phyloP scores from a whole-genome alignment of 768 basidiomycete genomes.

The Pholiota conissans region DNA sequence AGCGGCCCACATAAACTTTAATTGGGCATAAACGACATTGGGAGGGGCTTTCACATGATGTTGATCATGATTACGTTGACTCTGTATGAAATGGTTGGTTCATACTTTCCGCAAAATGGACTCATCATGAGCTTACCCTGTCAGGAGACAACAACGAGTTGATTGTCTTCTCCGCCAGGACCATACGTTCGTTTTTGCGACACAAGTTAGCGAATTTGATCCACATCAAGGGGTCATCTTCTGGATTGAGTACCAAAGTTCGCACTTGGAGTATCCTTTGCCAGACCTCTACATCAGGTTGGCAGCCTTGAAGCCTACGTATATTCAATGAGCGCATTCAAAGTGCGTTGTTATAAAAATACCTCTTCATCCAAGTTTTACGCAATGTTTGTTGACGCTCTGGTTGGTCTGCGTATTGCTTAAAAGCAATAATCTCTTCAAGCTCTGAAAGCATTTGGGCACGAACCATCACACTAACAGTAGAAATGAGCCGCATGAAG shows the following conservation, averaged over 20 bases:
- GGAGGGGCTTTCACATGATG: conserved; percentile 80
- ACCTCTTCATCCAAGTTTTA: conserved; percentile 98
- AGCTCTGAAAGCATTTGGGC: conserved; percentile 98
- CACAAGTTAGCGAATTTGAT: conserved; percentile 98
- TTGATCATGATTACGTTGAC: conserved; percentile 50
- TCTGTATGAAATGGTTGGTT: conserved; percentile 17
- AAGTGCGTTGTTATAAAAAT: conserved; percentile 15
- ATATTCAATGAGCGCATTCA: background rate
- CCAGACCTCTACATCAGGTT: conserved; percentile 99
- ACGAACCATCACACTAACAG: conserved; percentile 83
- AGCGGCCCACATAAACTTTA: conserved; percentile 95
- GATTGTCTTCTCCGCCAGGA: conserved; percentile 95
- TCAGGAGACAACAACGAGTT: conserved; percentile 85
- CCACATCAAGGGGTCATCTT: conserved; percentile 97
- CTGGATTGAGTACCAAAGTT: conserved; percentile 88
- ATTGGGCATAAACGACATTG: conserved; percentile 92
- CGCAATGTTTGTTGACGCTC: conserved; percentile 89
- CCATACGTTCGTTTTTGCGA: conserved; percentile 91
- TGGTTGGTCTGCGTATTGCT: conserved; percentile 90
- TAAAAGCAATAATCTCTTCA: conserved; percentile 96
- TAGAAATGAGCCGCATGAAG: conserved; percentile 2
- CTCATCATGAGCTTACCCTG: conserved; percentile 40
- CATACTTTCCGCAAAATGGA: background rate
- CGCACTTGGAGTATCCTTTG: conserved; percentile 96
- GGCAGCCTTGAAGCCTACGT: conserved; percentile 86